These are phyloP conservation scores for Leccinum sublutescens DNA, from an alignment of 768 basidiomycete species.

Conservation along the genomic window DNA sequence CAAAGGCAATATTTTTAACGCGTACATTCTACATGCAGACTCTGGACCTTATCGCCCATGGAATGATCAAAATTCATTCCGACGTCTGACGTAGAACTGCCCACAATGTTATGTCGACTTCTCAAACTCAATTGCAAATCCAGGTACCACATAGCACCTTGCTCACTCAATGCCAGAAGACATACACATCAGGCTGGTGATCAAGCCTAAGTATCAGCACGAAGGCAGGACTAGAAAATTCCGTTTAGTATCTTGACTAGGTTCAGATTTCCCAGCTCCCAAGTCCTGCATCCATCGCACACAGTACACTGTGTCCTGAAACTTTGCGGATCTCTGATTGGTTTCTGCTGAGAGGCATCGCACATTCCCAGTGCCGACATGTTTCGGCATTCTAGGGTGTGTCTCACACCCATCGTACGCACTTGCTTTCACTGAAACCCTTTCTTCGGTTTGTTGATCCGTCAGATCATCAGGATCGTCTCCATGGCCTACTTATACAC, in stretches of 20 bases:
- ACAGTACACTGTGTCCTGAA: background rate
- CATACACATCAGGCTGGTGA: no score
- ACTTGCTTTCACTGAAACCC: background rate
- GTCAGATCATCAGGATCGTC: background rate
- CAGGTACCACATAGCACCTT: background rate
- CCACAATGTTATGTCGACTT: background rate
- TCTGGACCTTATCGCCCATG: background rate
- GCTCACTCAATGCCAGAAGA: background rate
- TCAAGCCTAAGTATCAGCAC: background rate
- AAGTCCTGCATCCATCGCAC: background rate
- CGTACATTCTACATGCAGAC: background rate
- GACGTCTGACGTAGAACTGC: no score
- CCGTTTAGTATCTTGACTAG: no score
- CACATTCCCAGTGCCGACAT: background rate
- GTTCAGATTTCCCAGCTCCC: background rate
- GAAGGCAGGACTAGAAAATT: background rate
- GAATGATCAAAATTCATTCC: background rate
- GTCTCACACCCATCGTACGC: background rate
- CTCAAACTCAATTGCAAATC: background rate
- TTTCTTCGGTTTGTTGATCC: slow-evolving; percentile 2
- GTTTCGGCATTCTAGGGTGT: background rate
- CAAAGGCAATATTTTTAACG: background rate
- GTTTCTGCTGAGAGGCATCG: background rate
- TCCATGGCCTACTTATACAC: slow-evolving; percentile 16
- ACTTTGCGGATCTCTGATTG: background rate